These are phyloP conservation scores for Ceratopteris richardii DNA, from an alignment of 75 land plant genomes.

Conservation along the genomic window DNA sequence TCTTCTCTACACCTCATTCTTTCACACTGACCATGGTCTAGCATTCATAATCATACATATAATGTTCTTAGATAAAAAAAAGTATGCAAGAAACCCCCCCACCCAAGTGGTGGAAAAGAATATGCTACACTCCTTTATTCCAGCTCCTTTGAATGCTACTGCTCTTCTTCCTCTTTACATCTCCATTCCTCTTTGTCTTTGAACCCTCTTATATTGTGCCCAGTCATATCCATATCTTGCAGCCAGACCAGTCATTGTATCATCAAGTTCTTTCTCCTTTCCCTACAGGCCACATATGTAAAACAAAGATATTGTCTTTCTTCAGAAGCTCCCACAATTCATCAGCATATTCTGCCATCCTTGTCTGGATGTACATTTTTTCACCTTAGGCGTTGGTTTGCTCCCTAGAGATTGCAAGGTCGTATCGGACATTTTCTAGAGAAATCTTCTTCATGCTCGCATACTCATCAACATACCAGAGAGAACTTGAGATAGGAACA, in stretches of 20 bases:
- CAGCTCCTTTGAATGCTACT: too few species aligned
- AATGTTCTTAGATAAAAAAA: too few species aligned
- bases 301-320: slow-evolving; percentile 87
- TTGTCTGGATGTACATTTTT: slow-evolving; percentile 97
- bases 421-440: slow-evolving; percentile 79
- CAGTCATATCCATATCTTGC: slow-evolving; percentile 84
- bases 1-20: too few species aligned
- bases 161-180: too few species aligned
- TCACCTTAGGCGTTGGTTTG: slow-evolving; percentile 89
- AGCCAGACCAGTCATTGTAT: slow-evolving; percentile 79
- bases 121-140: too few species aligned
- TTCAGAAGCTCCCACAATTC: slow-evolving; percentile 85
- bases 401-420: slow-evolving; percentile 94
- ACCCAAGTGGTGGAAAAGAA: too few species aligned
- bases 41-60: too few species aligned
- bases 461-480: slow-evolving; percentile 94
- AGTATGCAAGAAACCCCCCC: too few species aligned
- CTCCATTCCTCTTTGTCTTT: slow-evolving; percentile 93
- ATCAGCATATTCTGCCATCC: slow-evolving; percentile 86
- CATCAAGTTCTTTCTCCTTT: slow-evolving; percentile 98
- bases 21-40: too few species aligned
- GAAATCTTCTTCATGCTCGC: slow-evolving; percentile 87
- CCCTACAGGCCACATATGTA: slow-evolving; percentile 97
- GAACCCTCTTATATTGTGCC: slow-evolving; percentile 60
- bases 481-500: slow-evolving; percentile 81